Evolutionary conservation across 805 yeast species (phyloP), one percentile per base, ranked within the genome.

Genomic region (Monosporozyma unispora): DNA sequence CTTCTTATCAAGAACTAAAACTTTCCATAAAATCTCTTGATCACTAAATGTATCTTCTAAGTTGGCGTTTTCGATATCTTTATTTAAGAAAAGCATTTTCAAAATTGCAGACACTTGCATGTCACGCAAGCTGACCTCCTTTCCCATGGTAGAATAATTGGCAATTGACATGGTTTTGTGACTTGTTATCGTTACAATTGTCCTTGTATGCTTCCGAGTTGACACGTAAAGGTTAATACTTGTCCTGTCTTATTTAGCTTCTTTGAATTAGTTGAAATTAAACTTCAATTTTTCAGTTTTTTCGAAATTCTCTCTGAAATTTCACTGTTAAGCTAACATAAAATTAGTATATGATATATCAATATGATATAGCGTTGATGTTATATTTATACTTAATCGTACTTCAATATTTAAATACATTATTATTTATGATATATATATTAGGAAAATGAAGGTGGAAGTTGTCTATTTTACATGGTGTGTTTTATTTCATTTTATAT

Each of bases 11-110:
- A 93, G 74, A 4, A 93, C 79, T 45, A 93, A 74, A 8, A 87
- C 96, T 62, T 93, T 93, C 99, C 99, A 93, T 27, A 83, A 74
- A 48, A 87, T 74, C 55, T 83, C 88, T 57, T 82, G 86, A 46
- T 73, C 77, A 52, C 76, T 76, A 19, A 76, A 69, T 7, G 82
- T 76, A 37, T 78, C 74, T 8, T 81, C 76, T 49, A 76, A 66
- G 56, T 79, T 82, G 6, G 78, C 66, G 35, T 64, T 60, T 3
- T 76, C 72, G 10, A 78, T 73, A 46, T 79, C 82, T 50, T 79
- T 72, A 70, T 91, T 91, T 62, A 89, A 75, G 62, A 85, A 83
- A 51, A 91, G 81, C 93, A 93, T 85, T 53, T 82, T 84, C 73
- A 87, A 87, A 60, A 91, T 59, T n/a, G 66, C 54, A 47, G 57